Percentiles rank a stretch among this genome's conserved stretches.
Conservation (phyloP, 2,329 filamentous ascomycete genomes). For the Colletotrichum phormii region DNA sequence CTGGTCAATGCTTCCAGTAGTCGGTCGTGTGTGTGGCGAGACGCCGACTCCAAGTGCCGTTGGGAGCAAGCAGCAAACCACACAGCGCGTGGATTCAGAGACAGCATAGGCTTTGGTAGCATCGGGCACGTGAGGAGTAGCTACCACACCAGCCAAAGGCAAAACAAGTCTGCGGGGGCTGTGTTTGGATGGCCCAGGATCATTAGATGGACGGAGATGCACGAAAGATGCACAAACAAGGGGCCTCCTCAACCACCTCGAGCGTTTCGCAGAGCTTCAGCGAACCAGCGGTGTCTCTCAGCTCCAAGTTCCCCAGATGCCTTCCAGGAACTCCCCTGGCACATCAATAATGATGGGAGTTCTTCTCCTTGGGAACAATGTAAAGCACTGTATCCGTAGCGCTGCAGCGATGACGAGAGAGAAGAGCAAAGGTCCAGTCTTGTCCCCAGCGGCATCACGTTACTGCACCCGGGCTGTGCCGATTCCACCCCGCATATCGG, state of each 20-base stretch:
- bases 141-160: background rate
- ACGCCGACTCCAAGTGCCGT: background rate
- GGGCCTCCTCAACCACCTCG: constrained; percentile 5
- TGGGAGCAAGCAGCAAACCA: background rate
- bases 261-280: background rate
- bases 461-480: constrained; percentile 35
- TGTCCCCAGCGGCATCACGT: constrained; percentile 16
- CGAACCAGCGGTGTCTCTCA: background rate
- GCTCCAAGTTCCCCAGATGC: background rate
- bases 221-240: constrained; percentile 19
- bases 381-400: background rate
- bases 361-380: background rate
- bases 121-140: background rate
- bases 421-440: background rate
- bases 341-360: background rate
- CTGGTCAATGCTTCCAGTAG: background rate
- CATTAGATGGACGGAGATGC: constrained; percentile 11
- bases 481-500: constrained; percentile 34
- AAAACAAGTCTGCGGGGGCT: constrained; percentile 16
- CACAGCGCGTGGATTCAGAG: background rate
- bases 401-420: background rate
- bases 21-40: constrained; percentile 8
- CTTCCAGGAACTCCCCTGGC: background rate
- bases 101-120: background rate
- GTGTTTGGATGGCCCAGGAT: constrained; percentile 9